Evolutionary conservation across 805 yeast species (phyloP).

Genomic region (Torulaspora franciscae): DNA sequence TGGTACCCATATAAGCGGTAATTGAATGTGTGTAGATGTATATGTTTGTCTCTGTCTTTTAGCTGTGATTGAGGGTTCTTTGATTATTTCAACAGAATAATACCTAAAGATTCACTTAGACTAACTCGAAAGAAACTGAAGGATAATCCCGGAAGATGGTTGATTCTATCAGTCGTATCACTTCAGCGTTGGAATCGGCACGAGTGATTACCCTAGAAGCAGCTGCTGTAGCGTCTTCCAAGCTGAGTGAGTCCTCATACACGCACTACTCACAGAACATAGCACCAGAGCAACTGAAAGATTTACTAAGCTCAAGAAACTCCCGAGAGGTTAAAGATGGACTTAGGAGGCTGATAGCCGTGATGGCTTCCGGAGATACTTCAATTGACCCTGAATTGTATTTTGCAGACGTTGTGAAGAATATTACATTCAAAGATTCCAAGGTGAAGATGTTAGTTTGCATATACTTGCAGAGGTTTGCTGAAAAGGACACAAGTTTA

Average conservation of each 20-base stretch:
- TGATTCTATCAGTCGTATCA: constrained; percentile 54
- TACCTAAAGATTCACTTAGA: neutral
- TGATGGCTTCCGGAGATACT: constrained; percentile 40
- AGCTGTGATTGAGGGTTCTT: neutral
- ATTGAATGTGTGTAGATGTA: neutral
- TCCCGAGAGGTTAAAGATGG: constrained; percentile 62
- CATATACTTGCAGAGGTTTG: constrained; percentile 66
- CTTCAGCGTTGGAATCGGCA: constrained; percentile 76
- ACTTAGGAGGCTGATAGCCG: constrained; percentile 49
- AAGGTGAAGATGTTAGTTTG: constrained; percentile 73
- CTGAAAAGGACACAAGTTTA: constrained; percentile 82
- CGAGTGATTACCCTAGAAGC: constrained; percentile 76
- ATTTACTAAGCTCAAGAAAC: constrained; percentile 59
- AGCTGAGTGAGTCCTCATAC: constrained; percentile 56
- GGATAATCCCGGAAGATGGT: constrained; percentile 37
- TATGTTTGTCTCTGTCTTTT: neutral
- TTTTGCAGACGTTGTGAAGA: constrained; percentile 87
- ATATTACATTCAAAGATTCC: constrained; percentile 61
- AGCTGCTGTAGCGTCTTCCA: constrained; percentile 69
- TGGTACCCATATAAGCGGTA: constrained; percentile 4
- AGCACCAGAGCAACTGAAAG: constrained; percentile 61
- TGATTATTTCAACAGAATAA: neutral
- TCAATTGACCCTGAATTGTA: constrained; percentile 40
- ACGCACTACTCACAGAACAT: constrained; percentile 39
- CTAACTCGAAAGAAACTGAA: neutral